phyloP scores from a whole-genome alignment of 768 basidiomycete species.

The Amanita fuliginea region DNA sequence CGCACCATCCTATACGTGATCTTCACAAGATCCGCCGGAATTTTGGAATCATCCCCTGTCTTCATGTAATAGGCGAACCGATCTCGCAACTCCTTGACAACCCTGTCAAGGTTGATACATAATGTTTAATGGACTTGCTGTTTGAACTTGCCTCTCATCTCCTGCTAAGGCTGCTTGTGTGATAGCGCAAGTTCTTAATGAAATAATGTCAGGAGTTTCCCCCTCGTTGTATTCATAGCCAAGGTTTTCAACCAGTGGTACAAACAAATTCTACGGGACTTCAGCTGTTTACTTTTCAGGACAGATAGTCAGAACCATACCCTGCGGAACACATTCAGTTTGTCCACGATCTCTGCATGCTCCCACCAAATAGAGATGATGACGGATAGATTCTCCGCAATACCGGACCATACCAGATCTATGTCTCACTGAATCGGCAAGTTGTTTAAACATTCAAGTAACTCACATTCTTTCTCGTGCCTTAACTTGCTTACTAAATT shows the following conservation, averaged over 20 bases:
- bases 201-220: conserved; percentile 59
- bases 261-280: conserved; percentile 41
- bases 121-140: neutral
- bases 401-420: conserved; percentile 79
- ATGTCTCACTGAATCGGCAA: neutral
- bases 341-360: conserved; percentile 37
- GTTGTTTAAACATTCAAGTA: neutral
- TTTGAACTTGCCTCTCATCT: conserved; percentile 15
- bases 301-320: conserved; percentile 24
- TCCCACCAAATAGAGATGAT: conserved; percentile 80
- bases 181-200: conserved; percentile 70
- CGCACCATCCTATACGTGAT: conserved; percentile 43
- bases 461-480: conserved; percentile 69
- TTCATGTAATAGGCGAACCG: conserved; percentile 65
- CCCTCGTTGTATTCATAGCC: conserved; percentile 62
- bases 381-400: conserved; percentile 41
- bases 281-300: conserved; percentile 5
- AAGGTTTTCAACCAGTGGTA: conserved; percentile 66
- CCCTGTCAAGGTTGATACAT: conserved; percentile 29
- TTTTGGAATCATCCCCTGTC: conserved; percentile 63
- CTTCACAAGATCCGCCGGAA: conserved; percentile 70
- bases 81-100: conserved; percentile 57
- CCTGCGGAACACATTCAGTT: conserved; percentile 48
- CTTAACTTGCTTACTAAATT: conserved; percentile 59
- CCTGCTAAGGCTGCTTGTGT: conserved; percentile 27